A percentile compares a stretch with the other conserved stretches of the same genome.
phyloP scores from a whole-genome alignment of 305 asterid species.

The Rubia tinctorum region DNA sequence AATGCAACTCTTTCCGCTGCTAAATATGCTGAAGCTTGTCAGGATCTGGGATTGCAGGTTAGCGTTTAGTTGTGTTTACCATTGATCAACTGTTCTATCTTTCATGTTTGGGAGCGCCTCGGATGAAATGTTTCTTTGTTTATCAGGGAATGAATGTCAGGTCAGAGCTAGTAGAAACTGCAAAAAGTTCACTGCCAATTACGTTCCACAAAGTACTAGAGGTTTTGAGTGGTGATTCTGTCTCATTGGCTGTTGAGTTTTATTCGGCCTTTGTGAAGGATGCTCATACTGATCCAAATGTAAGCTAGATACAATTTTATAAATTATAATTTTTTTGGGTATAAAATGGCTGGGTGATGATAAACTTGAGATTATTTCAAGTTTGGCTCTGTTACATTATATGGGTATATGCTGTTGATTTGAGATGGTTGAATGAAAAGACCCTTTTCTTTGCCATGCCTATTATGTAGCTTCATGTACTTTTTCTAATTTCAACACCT shows the following conservation, averaged over 20 bases:
- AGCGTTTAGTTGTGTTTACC: slow-evolving; percentile 10
- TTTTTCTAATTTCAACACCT: not conserved
- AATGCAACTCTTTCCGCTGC: slow-evolving; percentile 89
- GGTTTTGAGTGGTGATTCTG: slow-evolving; percentile 69
- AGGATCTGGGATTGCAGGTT: slow-evolving; percentile 96
- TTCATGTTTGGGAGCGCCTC: slow-evolving; percentile 8
- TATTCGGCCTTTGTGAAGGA: slow-evolving; percentile 80
- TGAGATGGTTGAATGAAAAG: not conserved
- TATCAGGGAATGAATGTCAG: slow-evolving; percentile 81
- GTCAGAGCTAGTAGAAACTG: slow-evolving; percentile 78
- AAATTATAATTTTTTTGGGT: not conserved
- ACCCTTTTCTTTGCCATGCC: not conserved
- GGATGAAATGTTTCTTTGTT: not conserved
- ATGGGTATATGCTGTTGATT: not conserved
- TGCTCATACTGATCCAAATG: slow-evolving; percentile 80
- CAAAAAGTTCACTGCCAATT: slow-evolving; percentile 67
- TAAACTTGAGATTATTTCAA: not conserved
- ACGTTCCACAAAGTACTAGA: slow-evolving; percentile 70
- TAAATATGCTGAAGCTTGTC: slow-evolving; percentile 94
- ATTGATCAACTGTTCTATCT: not conserved
- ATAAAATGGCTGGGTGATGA: not conserved
- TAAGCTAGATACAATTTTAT: slow-evolving; percentile 27
- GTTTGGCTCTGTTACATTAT: not conserved
- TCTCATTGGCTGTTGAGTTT: slow-evolving; percentile 69
- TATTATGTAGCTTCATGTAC: not conserved